Evolutionary conservation across 2,329 filamentous ascomycete species (phyloP), one percentile per base, ranked within the genome.

Genomic region (Diaporthe ampelina): DNA sequence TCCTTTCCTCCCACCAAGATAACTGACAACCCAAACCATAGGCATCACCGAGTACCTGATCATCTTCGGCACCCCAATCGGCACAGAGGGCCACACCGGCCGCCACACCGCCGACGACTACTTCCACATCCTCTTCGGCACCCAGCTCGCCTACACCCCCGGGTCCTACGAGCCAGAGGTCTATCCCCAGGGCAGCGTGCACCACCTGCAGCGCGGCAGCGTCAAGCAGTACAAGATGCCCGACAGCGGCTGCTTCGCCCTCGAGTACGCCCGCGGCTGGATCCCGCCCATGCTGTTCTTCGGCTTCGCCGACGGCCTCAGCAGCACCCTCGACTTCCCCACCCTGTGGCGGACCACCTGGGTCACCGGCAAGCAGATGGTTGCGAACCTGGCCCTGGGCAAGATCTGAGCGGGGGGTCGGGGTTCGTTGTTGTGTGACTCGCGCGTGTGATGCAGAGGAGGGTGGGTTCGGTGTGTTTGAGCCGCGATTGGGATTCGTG

Each of bases 241-340:
- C 76, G 74, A 74, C 43, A 89, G 89, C 74, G 86, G 85, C 75
- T 95, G 93, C 87, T 95, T 95, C 84, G 94, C 94, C 70, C 88
- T 97, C 78, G 94, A 96, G 88, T 94, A 95, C 83, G 94, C 94
- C 61, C 88, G 93, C 78, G 95, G 95, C 77, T 97, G 94, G 94
- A 97, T 98, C 83, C 95, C 95, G 61, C 94, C 94, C 74, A 97
- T 98, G 95, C 87, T 98, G 69, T 93, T 94, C 83, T 97, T 97
- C 83, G 95, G 95, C 75, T 96, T 93, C 82, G 94, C 94, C 76
- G 95, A 97, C 84, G 91, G 90, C 61, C 88, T 97, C 74, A 91
- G 88, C 72, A 95, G 92, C 84, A 97, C 95, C 6, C 86, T 97
- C 77, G 95, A 97, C 83, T 90, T 97, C 81, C 91, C 90, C n/a